These are phyloP conservation scores for Ogataea pini DNA, from an alignment of 805 yeast genomes.

Conservation along the genomic window DNA sequence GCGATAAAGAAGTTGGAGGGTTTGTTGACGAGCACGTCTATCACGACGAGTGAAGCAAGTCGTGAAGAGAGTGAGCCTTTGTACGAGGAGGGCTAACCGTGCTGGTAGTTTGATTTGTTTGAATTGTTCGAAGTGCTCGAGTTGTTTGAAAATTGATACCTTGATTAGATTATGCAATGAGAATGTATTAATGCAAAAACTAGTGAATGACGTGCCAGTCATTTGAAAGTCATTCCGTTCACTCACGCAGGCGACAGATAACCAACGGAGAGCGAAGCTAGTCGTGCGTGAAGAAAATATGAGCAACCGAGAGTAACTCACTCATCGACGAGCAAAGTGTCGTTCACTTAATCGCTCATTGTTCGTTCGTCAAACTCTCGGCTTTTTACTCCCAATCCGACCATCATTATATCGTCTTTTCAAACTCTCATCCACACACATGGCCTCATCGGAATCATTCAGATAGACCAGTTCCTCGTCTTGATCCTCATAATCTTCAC, in stretches of 20 bases:
- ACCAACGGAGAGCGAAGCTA: not conserved
- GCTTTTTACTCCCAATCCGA: constrained; percentile 11
- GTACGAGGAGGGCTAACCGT: too few species aligned
- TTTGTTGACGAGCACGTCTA: constrained; percentile 8
- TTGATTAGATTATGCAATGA: constrained; percentile 1
- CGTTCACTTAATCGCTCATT: too few species aligned
- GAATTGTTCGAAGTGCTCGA: too few species aligned
- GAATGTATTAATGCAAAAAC: not conserved
- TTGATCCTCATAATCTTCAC: not conserved
- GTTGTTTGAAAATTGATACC: too few species aligned
- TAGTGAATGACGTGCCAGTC: constrained; percentile 5
- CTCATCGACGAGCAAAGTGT: too few species aligned
- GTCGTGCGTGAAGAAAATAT: too few species aligned
- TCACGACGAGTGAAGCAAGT: too few species aligned
- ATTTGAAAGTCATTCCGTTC: too few species aligned
- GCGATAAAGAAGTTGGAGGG: constrained; percentile 21
- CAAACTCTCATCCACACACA: constrained; percentile 15
- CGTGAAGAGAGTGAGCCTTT: too few species aligned
- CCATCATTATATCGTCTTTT: constrained; percentile 20
- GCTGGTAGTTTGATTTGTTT: too few species aligned
- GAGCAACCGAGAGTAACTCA: too few species aligned
- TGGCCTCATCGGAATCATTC: constrained; percentile 17
- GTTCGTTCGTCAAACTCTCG: constrained; percentile 6
- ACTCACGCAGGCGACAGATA: not conserved
- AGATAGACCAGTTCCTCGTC: constrained; percentile 9